phyloP scores from a whole-genome alignment of 2,329 filamentous ascomycete species.

The Colletotrichum lindemuthianum region DNA sequence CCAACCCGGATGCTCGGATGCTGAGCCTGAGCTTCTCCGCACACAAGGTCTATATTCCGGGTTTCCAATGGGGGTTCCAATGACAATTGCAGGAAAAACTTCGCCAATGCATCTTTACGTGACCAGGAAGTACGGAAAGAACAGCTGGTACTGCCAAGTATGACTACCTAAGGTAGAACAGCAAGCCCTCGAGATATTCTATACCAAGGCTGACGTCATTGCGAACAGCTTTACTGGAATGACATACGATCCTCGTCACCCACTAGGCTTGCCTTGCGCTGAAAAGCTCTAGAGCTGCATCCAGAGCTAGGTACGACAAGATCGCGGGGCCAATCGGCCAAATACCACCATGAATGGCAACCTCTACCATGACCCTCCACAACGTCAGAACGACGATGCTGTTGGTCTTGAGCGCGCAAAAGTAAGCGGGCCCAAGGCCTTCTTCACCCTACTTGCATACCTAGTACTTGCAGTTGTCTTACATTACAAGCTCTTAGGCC shows the following conservation, averaged over 20 bases:
- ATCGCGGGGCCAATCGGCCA: constrained; percentile 2
- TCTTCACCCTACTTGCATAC: too few relatives aligned
- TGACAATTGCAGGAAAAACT: too few relatives aligned
- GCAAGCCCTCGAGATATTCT: neutral
- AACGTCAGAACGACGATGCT: neutral
- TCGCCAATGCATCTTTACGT: too few relatives aligned
- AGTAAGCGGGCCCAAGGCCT: neutral
- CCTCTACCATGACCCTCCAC: constrained; percentile 12
- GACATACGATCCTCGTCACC: constrained; percentile 30
- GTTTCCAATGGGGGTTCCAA: too few relatives aligned
- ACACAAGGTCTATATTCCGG: too few relatives aligned
- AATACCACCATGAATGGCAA: constrained; percentile 3
- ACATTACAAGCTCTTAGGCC: too few relatives aligned
- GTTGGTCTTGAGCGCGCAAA: neutral
- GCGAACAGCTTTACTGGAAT: constrained; percentile 10
- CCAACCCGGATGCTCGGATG: too few relatives aligned
- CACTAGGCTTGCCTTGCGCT: neutral
- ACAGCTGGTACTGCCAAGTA: too few relatives aligned
- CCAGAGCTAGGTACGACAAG: neutral
- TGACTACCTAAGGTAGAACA: neutral
- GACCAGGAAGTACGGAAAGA: too few relatives aligned
- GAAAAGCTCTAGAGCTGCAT: neutral
- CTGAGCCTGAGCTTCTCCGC: too few relatives aligned
- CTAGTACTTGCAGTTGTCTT: too few relatives aligned
- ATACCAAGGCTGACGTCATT: constrained; percentile 28